Conservation (phyloP, 306 rosid genomes). For the Vachellia collinsii region DNA sequence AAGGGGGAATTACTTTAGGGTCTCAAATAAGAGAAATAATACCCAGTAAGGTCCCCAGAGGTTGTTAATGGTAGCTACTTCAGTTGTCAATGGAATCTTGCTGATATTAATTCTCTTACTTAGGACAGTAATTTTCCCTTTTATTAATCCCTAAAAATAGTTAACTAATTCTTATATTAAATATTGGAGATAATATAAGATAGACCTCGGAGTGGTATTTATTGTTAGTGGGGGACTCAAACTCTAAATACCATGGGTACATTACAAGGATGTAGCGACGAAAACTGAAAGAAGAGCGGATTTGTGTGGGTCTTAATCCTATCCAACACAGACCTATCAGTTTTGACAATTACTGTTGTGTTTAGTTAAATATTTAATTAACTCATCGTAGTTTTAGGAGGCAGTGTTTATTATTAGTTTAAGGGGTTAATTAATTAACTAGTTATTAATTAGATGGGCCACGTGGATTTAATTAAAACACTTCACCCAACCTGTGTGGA, state of each 20-base stretch:
- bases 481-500: not conserved
- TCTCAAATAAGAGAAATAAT: no score
- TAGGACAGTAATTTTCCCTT: no score
- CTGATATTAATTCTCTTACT: no score
- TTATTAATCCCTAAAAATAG: no score
- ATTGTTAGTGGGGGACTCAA: no score
- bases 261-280: not conserved
- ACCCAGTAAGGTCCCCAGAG: no score
- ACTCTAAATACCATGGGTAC: constrained; percentile 1
- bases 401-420: not conserved
- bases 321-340: not conserved
- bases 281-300: not conserved
- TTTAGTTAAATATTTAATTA: not conserved
- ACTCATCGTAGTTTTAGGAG: constrained; percentile 1
- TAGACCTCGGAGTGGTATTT: no score
- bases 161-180: no score
- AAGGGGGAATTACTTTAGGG: no score
- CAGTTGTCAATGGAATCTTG: no score
- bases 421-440: not conserved
- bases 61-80: no score
- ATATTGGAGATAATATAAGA: no score
- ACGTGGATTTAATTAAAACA: not conserved
- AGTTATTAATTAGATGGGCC: not conserved
- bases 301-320: constrained; percentile 4
- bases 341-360: not conserved